Evolutionary conservation across 139 green algal genomes (phyloP).

Genomic region (Chlorella ohadii): DNA sequence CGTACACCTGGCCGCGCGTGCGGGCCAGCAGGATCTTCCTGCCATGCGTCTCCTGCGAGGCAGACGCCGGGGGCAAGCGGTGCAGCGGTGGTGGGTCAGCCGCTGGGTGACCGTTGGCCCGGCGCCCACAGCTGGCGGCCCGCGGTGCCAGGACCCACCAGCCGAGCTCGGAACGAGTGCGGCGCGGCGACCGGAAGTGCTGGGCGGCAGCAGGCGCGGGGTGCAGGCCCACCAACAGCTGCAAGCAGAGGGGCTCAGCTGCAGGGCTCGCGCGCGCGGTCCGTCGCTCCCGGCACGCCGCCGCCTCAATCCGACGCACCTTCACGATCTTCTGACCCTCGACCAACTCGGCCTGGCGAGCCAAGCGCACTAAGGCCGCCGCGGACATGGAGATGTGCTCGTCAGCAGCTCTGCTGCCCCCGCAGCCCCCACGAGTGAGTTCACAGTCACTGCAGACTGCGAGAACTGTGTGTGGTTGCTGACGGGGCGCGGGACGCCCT

Average conservation of each 20-base stretch:
- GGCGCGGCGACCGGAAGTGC: too few species aligned
- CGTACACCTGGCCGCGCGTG: slow-evolving; percentile 5
- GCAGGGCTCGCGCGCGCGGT: too few species aligned
- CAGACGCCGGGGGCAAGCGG: background rate
- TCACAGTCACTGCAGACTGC: too few species aligned
- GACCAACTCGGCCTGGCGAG: slow-evolving; percentile 29
- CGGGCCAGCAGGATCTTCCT: slow-evolving; percentile 41
- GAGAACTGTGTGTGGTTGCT: too few species aligned
- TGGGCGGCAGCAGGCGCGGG: background rate
- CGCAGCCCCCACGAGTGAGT: too few species aligned
- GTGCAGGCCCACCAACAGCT: slow-evolving; percentile 5
- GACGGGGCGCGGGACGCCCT: too few species aligned
- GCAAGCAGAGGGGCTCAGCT: too few species aligned
- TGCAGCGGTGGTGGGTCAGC: too few species aligned
- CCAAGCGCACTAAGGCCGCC: slow-evolving; percentile 26
- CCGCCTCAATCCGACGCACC: background rate
- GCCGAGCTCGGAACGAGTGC: too few species aligned
- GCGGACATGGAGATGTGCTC: too few species aligned
- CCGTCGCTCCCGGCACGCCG: background rate
- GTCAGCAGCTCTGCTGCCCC: background rate
- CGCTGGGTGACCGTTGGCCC: background rate
- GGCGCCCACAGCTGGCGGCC: background rate
- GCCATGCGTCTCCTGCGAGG: slow-evolving; percentile 40
- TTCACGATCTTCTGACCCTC: slow-evolving; percentile 45
- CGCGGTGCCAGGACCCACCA: background rate